Percentiles rank a stretch among this genome's conserved stretches.
Conservation (phyloP, 306 rosid species). For the Cucurbita maxima region DNA sequence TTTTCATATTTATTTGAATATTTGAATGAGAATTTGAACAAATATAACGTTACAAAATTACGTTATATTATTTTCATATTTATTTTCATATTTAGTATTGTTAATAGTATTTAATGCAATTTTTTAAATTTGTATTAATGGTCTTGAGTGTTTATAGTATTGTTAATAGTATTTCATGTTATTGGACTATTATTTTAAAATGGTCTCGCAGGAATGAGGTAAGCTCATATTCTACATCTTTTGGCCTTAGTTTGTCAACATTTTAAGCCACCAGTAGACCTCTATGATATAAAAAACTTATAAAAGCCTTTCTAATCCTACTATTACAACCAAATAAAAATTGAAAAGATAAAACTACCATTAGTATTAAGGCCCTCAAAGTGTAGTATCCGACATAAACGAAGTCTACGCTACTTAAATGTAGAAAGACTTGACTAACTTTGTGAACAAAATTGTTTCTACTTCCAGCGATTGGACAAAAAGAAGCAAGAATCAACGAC, state of each 20-base stretch:
- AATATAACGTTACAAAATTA: too few relatives aligned
- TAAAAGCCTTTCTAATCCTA: background rate
- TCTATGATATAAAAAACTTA: too few relatives aligned
- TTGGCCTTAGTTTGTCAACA: background rate
- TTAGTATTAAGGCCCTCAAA: background rate
- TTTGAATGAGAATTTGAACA: too few relatives aligned
- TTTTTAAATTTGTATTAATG: too few relatives aligned
- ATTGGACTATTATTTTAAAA: slow-evolving; percentile 57
- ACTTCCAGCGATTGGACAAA: background rate
- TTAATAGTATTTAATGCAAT: too few relatives aligned
- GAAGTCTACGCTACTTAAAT: background rate
- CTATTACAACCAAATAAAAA: background rate
- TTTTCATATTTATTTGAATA: too few relatives aligned
- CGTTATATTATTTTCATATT: too few relatives aligned
- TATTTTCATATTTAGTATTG: too few relatives aligned
- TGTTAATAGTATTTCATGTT: too few relatives aligned
- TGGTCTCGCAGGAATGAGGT: slow-evolving; percentile 93
- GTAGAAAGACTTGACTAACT: background rate
- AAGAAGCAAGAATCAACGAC: background rate
- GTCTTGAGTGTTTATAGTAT: too few relatives aligned
- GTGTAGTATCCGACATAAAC: background rate
- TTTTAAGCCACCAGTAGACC: too few relatives aligned
- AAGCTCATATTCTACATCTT: background rate
- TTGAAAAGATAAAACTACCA: background rate
- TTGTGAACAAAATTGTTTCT: background rate